phyloP scores from a whole-genome alignment of 148 eudicot genomes.

The Euryodendron excelsum region DNA sequence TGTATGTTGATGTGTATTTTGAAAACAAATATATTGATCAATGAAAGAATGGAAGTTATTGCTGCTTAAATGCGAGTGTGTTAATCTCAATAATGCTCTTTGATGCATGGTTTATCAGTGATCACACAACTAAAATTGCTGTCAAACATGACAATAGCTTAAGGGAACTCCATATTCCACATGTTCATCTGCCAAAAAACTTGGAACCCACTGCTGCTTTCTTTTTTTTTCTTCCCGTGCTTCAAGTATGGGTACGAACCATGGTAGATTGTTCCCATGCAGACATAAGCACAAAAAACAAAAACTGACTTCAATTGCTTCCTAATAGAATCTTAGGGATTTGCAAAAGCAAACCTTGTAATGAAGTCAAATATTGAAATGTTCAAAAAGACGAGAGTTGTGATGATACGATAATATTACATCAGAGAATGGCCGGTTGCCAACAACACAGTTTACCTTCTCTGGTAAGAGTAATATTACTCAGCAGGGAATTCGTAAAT shows the following conservation, averaged over 20 bases:
- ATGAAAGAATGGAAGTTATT: not conserved
- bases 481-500: not conserved
- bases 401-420: not conserved
- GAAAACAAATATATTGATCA: not conserved
- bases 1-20: not conserved
- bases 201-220: too few relatives aligned
- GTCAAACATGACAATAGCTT: not conserved
- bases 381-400: not conserved
- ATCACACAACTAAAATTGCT: not conserved
- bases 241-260: not conserved
- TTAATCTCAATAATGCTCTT: not conserved
- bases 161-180: not conserved
- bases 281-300: not conserved
- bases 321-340: not conserved
- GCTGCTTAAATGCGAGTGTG: not conserved
- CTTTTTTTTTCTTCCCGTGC: not conserved
- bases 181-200: not conserved
- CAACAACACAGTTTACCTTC: constrained; percentile 5
- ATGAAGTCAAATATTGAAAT: not conserved
- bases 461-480: not conserved
- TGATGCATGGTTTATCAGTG: not conserved
- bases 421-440: not conserved
- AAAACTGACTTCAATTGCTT: not conserved
- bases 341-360: not conserved
- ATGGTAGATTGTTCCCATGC: too few relatives aligned